Evolutionary conservation across 768 basidiomycete species (phyloP).

Genomic region (Serpula lacrymans): DNA sequence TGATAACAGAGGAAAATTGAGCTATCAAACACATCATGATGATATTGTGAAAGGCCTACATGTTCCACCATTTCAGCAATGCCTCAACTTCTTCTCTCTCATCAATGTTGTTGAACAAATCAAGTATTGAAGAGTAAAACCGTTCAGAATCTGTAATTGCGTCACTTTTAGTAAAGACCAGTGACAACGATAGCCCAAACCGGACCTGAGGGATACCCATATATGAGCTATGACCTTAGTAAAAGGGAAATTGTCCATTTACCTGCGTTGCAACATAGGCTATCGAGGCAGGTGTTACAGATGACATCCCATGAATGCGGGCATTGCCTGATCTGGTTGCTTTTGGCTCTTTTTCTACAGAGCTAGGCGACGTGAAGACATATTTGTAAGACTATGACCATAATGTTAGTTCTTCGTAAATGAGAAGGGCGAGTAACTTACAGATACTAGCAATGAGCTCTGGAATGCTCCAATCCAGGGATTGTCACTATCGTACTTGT

Average conservation of each 20-base stretch:
- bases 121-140: conserved; percentile 12
- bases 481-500: conserved; percentile 10
- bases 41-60: too few species aligned
- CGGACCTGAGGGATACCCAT: too few species aligned
- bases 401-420: conserved; percentile 18
- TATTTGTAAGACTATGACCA: conserved; percentile 24
- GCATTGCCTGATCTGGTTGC: conserved; percentile 9
- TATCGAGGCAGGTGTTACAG: conserved; percentile 10
- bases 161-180: too few species aligned
- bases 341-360: conserved; percentile 3
- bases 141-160: conserved; percentile 13
- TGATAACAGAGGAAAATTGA: too few species aligned
- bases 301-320: conserved; percentile 11
- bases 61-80: conserved; percentile 8
- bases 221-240: too few species aligned
- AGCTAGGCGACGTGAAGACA: conserved; percentile 21
- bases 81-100: conserved; percentile 10
- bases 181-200: conserved; percentile 9
- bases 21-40: too few species aligned
- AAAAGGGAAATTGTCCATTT: conserved; percentile 5
- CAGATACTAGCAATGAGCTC: too few species aligned
- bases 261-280: conserved; percentile 12
- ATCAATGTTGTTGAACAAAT: conserved; percentile 12
- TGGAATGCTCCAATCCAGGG: conserved; percentile 16
- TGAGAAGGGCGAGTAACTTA: neutral